A percentile compares a stretch with the other conserved stretches of the same genome.
Evolutionary conservation across 768 basidiomycete genomes (phyloP).

Genomic region (Hemileccinum rubropunctum): DNA sequence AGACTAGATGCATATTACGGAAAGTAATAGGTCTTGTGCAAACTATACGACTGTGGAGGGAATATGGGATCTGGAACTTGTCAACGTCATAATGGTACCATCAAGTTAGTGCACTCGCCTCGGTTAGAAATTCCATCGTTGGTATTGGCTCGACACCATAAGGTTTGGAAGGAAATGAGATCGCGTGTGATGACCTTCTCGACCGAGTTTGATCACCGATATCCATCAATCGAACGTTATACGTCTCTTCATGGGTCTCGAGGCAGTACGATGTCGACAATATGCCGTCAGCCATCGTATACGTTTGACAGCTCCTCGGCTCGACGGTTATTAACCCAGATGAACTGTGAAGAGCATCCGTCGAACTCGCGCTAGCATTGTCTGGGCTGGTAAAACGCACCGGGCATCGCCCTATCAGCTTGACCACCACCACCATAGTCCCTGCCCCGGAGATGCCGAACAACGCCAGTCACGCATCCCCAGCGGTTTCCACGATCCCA

Average conservation of each 20-base stretch:
- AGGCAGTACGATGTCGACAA: conserved; percentile 33
- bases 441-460: conserved; percentile 75
- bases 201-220: conserved; percentile 41
- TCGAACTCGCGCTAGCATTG: conserved; percentile 35
- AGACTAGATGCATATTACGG: conserved; percentile 38
- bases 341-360: conserved; percentile 37
- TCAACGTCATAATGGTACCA: conserved; percentile 32
- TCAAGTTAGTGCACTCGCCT: conserved; percentile 30
- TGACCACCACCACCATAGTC: conserved; percentile 55
- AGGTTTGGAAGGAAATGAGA: conserved; percentile 43
- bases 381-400: conserved; percentile 33
- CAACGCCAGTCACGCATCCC: conserved; percentile 22
- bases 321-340: conserved; percentile 34
- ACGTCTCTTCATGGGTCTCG: conserved; percentile 33
- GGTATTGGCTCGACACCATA: conserved; percentile 40
- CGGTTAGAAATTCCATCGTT: conserved; percentile 33
- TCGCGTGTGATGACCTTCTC: conserved; percentile 39
- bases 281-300: conserved; percentile 23
- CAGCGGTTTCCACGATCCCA: conserved; percentile 20
- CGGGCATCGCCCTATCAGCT: conserved; percentile 32
- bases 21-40: conserved; percentile 42
- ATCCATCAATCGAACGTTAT: conserved; percentile 30
- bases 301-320: conserved; percentile 36
- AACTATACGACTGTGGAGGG: conserved; percentile 40
- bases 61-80: conserved; percentile 37